phyloP scores from a whole-genome alignment of 1,284 basidiomycete genomes.

The Ceratobasidium sp. region DNA sequence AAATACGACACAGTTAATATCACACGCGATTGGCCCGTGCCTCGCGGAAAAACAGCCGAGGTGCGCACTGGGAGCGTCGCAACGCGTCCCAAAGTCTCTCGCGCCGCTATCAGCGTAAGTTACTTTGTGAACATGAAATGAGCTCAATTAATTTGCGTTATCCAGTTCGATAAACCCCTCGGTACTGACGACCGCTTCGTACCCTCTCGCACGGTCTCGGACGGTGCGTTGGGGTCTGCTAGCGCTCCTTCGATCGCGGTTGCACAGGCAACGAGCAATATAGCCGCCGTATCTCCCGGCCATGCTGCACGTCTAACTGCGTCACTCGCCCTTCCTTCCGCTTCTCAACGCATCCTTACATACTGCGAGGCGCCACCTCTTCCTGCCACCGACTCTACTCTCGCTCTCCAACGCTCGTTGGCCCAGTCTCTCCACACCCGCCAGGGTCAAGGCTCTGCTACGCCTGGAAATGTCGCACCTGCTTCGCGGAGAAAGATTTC shows the following conservation, averaged over 20 bases:
- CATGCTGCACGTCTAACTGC: constrained; percentile 77
- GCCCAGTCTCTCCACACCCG: constrained; percentile 75
- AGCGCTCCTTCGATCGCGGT: constrained; percentile 55
- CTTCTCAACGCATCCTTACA: constrained; percentile 70
- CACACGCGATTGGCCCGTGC: constrained; percentile 38
- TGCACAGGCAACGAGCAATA: constrained; percentile 41
- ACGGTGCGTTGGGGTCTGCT: constrained; percentile 63
- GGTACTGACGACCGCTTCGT: constrained; percentile 75
- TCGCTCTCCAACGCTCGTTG: constrained; percentile 73
- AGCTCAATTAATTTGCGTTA: constrained; percentile 12
- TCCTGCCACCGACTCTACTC: constrained; percentile 68
- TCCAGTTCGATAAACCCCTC: constrained; percentile 47
- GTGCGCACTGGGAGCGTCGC: constrained; percentile 30
- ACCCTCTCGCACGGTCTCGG: constrained; percentile 65
- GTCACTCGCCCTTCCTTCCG: constrained; percentile 73
- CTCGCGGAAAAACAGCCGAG: constrained; percentile 38
- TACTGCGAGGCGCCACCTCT: constrained; percentile 79
- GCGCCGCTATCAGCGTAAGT: constrained; percentile 27
- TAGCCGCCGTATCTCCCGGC: constrained; percentile 64
- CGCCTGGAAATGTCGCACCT: constrained; percentile 62
- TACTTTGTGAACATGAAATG: constrained; percentile 8
- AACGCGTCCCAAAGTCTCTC: constrained; percentile 38
- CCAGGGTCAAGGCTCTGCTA: constrained; percentile 58
- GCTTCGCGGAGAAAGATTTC: constrained; percentile 79
- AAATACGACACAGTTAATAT: constrained; percentile 70